Conservation (phyloP, 2,329 filamentous ascomycete genomes). For the Aspergillus brasiliensis region DNA sequence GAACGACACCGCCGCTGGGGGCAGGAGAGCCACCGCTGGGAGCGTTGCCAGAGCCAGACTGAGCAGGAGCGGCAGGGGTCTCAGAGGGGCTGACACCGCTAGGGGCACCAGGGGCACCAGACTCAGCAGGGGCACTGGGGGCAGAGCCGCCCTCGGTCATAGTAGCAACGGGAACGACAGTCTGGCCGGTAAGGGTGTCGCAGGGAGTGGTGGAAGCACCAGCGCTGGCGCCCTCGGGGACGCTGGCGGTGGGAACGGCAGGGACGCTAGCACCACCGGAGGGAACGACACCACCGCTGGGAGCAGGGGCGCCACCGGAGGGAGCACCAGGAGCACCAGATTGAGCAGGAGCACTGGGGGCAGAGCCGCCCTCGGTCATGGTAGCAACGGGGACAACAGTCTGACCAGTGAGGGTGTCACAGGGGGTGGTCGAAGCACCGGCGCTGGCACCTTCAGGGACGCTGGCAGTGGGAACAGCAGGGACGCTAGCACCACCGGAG, state of each 20-base stretch:
- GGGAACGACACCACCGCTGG: conserved; percentile 13
- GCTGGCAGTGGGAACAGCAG: conserved; percentile 9
- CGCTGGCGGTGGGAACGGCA: conserved; percentile 5
- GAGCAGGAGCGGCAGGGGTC: conserved; percentile 5
- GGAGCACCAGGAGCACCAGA: conserved; percentile 14
- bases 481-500: background rate
- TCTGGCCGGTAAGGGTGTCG: conserved; percentile 13
- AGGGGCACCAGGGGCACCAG: conserved; percentile 14
- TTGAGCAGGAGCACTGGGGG: conserved; percentile 9
- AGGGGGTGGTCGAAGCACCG: conserved; percentile 9
- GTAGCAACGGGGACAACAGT: conserved; percentile 14
- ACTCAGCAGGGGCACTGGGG: conserved; percentile 10
- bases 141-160: conserved; percentile 12
- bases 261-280: background rate
- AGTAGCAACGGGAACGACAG: conserved; percentile 13
- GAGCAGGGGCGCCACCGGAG: conserved; percentile 11
- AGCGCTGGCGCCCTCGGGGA: conserved; percentile 4
- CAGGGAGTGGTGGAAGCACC: conserved; percentile 10
- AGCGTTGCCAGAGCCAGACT: background rate
- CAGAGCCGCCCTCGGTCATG: conserved; percentile 12
- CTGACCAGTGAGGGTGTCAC: conserved; percentile 12
- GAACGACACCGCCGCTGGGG: background rate
- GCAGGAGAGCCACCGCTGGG: background rate
- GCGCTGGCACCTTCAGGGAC: conserved; percentile 3
- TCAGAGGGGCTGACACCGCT: conserved; percentile 3